phyloP scores from a whole-genome alignment of 306 rosid species.

The Clitoria ternatea region DNA sequence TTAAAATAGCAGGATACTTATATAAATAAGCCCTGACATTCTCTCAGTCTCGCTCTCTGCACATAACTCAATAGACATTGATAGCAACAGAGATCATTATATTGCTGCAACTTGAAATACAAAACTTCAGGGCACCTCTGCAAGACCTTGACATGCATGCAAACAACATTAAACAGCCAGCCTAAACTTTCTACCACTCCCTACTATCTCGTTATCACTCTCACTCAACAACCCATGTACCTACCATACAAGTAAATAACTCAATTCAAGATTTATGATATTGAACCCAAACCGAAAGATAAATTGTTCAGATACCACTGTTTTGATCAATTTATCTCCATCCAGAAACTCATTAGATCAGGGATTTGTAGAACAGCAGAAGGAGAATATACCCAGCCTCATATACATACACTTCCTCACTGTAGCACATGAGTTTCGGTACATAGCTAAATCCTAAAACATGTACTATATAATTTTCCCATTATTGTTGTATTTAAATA shows the following conservation, averaged over 20 bases:
- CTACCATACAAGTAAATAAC: background rate
- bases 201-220: background rate
- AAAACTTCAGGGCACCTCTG: constrained; percentile 1
- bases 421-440: background rate
- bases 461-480: background rate
- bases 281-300: background rate
- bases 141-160: constrained; percentile 3
- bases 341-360: background rate
- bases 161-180: background rate
- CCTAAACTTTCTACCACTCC: background rate
- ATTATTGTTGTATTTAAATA: background rate
- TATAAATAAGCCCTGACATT: constrained; percentile 9
- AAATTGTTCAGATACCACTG: background rate
- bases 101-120: background rate
- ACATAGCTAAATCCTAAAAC: background rate
- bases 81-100: background rate
- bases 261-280: background rate
- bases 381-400: background rate
- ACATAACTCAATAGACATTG: background rate
- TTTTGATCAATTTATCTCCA: background rate
- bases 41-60: background rate
- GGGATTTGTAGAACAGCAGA: background rate
- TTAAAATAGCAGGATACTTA: background rate
- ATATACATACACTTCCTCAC: constrained; percentile 3
- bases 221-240: background rate